Base-by-base conservation (phyloP, 176 grass and related monocot species). In the Bromus sterilis region DNA sequence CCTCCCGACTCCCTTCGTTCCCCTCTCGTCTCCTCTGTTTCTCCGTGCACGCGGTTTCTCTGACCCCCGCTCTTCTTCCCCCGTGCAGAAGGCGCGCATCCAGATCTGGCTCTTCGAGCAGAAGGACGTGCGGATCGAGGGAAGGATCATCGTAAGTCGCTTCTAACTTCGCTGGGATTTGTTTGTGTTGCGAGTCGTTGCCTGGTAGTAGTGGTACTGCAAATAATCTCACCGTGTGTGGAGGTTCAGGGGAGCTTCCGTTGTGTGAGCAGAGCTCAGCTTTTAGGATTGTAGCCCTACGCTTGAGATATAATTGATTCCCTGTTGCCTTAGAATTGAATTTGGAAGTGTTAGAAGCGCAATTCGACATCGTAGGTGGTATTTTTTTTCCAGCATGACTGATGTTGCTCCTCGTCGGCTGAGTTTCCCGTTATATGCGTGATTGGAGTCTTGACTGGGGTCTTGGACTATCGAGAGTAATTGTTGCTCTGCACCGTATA, bases 71-170 rank as follows among this genome's bases (percentile, higher is more conserved):
- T 0, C n/a, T 48, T 12, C 44, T 16, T 12, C 44, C 15, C 44
- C 44, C 44, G 44, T 18, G 77, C 84, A 98, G 95, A 98, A 98
- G 93, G 92, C 93, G 71, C 86, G 93, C 74, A 98, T 95, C 37
- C 92, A 93, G 84, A 93, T 98, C 74, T 98, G 95, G 93, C 90
- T 98, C 2, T 95, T 93, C 60, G 93, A 98, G 89, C 90, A 98
- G 76, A 98, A 93, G 82, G 92, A 98, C 82, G 80, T 91, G 78
- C 90, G 93, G 79, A 98, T 95, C 36, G 90, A 98, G 81, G 95
- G 92, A 16, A 85, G 92, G 59, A 98, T 98, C 66, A 98, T 98
- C 18, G 88, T 98, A 66, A 87, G 87, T 90, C 16, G 46, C 20
- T 2, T 49, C 46, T 20, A 49, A 3, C 37, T 66, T 4, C 10